phyloP scores from a whole-genome alignment of 768 basidiomycete species.

The Serendipita vermifera region DNA sequence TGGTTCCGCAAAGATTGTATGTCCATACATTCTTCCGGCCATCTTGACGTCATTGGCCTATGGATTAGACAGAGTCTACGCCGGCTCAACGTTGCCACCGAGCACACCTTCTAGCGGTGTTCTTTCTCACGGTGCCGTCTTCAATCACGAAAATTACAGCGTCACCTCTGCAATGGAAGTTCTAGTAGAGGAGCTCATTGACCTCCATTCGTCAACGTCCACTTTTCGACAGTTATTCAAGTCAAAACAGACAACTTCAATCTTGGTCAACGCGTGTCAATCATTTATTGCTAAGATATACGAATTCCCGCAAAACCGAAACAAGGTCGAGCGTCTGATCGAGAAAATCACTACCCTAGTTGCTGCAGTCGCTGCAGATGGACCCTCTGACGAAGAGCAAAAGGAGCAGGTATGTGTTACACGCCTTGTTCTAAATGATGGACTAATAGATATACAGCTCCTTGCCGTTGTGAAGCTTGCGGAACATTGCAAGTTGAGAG shows the following conservation, averaged over 20 bases:
- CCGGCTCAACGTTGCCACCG: background rate
- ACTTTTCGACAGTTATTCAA: slow-evolving; percentile 63
- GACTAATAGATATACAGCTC: slow-evolving; percentile 6
- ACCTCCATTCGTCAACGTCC: slow-evolving; percentile 47
- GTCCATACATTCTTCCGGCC: slow-evolving; percentile 57
- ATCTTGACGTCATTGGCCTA: slow-evolving; percentile 56
- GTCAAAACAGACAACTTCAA: slow-evolving; percentile 53
- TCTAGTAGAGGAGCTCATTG: slow-evolving; percentile 55
- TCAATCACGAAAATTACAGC: slow-evolving; percentile 7
- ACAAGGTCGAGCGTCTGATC: slow-evolving; percentile 38
- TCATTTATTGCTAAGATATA: slow-evolving; percentile 37
- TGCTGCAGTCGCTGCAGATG: slow-evolving; percentile 51
- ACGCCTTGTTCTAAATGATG: background rate
- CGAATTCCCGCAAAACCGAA: slow-evolving; percentile 28
- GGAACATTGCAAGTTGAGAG: background rate
- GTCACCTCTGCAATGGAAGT: slow-evolving; percentile 36
- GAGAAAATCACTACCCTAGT: slow-evolving; percentile 64
- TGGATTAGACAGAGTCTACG: slow-evolving; percentile 31
- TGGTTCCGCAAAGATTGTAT: slow-evolving; percentile 27
- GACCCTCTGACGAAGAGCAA: slow-evolving; percentile 45
- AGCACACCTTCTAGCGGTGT: background rate
- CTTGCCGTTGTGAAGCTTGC: slow-evolving; percentile 8
- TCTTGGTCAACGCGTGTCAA: slow-evolving; percentile 54
- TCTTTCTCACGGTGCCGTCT: background rate
- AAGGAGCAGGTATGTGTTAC: slow-evolving; percentile 50